phyloP scores from a whole-genome alignment of 768 basidiomycete genomes.

The Baorangia bicolor region DNA sequence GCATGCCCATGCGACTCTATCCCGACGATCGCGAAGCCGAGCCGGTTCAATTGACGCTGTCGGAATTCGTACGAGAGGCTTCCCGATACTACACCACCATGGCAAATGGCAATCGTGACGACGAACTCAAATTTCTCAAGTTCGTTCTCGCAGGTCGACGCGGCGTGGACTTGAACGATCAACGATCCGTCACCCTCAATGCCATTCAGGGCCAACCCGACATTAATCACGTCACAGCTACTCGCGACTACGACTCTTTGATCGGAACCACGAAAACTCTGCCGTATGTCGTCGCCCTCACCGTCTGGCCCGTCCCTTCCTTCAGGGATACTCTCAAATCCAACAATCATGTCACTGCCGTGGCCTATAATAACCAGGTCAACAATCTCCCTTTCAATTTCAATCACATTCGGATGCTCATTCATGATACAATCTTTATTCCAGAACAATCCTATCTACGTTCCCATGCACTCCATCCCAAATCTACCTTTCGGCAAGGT shows the following conservation, averaged over 20 bases:
- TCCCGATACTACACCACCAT: neutral
- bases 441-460: neutral
- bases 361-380: neutral
- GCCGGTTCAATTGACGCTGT: too few species aligned
- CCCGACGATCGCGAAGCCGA: too few species aligned
- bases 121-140: neutral
- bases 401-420: too few species aligned
- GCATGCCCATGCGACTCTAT: too few species aligned
- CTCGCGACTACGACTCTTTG: conserved; percentile 8
- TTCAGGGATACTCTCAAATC: neutral
- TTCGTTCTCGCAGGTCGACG: conserved; percentile 1
- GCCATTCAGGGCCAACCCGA: neutral
- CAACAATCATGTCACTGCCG: neutral
- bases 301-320: neutral
- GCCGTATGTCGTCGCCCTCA: neutral
- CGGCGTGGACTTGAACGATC: neutral
- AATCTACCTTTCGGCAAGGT: conserved; percentile 2
- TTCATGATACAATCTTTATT: too few species aligned
- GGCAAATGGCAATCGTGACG: neutral
- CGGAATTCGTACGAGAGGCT: too few species aligned
- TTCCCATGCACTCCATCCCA: neutral
- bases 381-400: neutral
- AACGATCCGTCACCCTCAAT: neutral
- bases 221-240: neutral
- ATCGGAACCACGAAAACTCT: conserved; percentile 1